Conservation (phyloP, 768 basidiomycete species). For the Lepiota venenata region DNA sequence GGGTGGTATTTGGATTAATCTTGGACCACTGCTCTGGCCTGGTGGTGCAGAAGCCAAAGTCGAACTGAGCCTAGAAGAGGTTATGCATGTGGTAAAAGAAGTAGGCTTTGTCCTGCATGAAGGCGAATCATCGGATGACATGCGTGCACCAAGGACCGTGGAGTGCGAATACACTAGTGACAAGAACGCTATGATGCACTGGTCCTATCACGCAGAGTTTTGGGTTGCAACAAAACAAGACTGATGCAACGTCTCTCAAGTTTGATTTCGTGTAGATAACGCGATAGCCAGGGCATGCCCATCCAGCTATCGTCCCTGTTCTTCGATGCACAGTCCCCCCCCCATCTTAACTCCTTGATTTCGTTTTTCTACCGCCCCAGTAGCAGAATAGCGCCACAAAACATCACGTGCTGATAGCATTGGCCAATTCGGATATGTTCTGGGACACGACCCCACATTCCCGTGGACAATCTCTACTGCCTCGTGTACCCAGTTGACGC, state of each 20-base stretch:
- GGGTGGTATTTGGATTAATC: slow-evolving; percentile 69
- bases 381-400: neutral
- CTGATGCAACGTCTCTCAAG: neutral
- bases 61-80: slow-evolving; percentile 64
- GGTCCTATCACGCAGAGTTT: slow-evolving; percentile 66
- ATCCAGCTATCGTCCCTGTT: too few relatives aligned
- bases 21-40: slow-evolving; percentile 67
- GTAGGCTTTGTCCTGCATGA: slow-evolving; percentile 50
- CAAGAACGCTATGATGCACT: slow-evolving; percentile 63
- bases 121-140: slow-evolving; percentile 21
- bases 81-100: slow-evolving; percentile 44
- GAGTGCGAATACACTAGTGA: slow-evolving; percentile 68
- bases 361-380: too few relatives aligned
- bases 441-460: neutral
- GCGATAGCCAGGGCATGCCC: too few relatives aligned
- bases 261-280: too few relatives aligned
- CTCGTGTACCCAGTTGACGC: neutral
- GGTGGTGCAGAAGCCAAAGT: slow-evolving; percentile 50
- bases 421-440: neutral
- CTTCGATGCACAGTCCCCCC: too few relatives aligned
- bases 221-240: slow-evolving; percentile 51
- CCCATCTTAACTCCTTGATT: too few relatives aligned
- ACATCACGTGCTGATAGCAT: neutral
- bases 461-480: neutral
- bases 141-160: slow-evolving; percentile 35